Evolutionary conservation across 2,329 filamentous ascomycete genomes (phyloP), one percentile per base, ranked within the genome.

Genomic region (Aspergillus udagawae): DNA sequence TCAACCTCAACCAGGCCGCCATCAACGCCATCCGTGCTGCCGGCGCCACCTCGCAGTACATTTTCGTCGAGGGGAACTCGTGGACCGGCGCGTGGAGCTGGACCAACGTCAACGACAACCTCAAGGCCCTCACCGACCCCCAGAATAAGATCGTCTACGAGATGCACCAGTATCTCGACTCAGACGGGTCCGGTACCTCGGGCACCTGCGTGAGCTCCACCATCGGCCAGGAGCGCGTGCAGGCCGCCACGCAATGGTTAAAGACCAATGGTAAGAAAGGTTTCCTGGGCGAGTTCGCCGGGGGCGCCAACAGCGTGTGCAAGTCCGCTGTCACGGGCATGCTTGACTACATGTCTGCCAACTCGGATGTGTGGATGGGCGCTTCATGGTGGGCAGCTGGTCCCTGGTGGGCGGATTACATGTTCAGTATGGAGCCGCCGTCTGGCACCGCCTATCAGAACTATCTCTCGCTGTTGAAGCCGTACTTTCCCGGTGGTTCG

Each of bases 151-250:
- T 85, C 56, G 70, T 85, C 66, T 85, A 82, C 70, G 81, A 85
- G 65, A 85, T 85, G 83, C 83, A 86, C 67, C 83, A 85, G 71
- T 86, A 85, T 64, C 82, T 85, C 41, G 83, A 86, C 70, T 73
- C 69, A 0, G 83, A 85, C 56, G 78, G 80, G 56, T 81, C 77
- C 3, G 83, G 83, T 10, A 84, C 82, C 0, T 74, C 72, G 1
- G 71, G 69, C 1, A 71, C 72, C 28, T 86, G 83, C 65, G 81
- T 83, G 17, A 77, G 69, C 58, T 60, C 69, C 4, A 85, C 82
- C n/a, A 82, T 85, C 59, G 81, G 83, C 53, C 68, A 71, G 25
- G 79, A 84, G 62, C 75, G 83, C 4, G 70, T 86, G 20, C 60
- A 73, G 21, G 75, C 70, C 10, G 83, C 83, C 0, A 85, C 83